phyloP scores from a whole-genome alignment of 192 early-diverging fungal species.

The Backusella circina region DNA sequence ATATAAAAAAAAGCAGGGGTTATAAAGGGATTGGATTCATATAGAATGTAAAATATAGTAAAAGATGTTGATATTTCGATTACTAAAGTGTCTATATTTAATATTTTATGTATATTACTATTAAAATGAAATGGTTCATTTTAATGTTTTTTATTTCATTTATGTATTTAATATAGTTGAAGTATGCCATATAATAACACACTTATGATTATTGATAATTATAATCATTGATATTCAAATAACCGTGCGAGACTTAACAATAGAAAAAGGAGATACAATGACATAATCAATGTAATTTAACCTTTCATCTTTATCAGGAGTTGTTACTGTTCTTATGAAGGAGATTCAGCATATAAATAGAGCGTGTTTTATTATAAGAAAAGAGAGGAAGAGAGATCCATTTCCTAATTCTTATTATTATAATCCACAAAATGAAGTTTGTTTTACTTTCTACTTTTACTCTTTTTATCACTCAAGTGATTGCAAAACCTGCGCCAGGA shows the following conservation, averaged over 20 bases:
- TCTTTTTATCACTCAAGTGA: background rate
- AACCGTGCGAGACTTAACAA: background rate
- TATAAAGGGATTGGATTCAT: background rate
- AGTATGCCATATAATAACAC: background rate
- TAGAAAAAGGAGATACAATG: background rate
- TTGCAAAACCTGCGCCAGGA: background rate
- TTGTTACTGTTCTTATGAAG: background rate
- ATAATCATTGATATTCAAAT: background rate
- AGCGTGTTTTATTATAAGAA: background rate
- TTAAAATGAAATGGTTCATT: background rate
- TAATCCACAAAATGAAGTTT: background rate
- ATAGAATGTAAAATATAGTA: background rate
- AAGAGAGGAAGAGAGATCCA: too few relatives aligned
- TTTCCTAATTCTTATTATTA: too few relatives aligned
- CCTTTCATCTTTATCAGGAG: background rate
- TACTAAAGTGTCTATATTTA: background rate
- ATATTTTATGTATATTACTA: too few relatives aligned
- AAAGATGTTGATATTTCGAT: background rate
- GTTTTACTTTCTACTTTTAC: background rate
- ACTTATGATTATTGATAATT: background rate
- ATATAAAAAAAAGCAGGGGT: background rate
- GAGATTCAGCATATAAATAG: background rate
- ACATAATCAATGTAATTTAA: background rate
- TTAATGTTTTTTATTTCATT: conserved; percentile 2
- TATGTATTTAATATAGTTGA: background rate